These are phyloP conservation scores for Ashbya aceris DNA, from an alignment of 1,139 yeast species.

Conservation along the genomic window DNA sequence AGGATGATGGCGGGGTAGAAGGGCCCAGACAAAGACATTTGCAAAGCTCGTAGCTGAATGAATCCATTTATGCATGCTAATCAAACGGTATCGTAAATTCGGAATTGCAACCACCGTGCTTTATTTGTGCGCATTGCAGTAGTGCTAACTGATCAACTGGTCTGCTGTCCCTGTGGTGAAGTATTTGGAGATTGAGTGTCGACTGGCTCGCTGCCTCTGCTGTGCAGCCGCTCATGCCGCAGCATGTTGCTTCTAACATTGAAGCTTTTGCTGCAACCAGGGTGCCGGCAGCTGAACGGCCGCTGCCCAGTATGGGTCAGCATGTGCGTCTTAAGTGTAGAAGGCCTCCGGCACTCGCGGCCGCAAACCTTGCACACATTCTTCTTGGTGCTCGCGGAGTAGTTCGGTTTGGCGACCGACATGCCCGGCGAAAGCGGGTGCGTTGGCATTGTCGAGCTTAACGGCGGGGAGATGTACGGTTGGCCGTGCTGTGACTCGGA, in stretches of 20 bases:
- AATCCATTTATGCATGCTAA: too few species aligned
- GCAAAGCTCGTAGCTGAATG: too few species aligned
- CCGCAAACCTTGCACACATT: conserved; percentile 7
- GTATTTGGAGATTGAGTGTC: neutral
- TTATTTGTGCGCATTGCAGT: too few species aligned
- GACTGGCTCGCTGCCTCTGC: neutral
- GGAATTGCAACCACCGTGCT: too few species aligned
- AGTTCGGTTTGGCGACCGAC: neutral
- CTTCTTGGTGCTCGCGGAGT: neutral
- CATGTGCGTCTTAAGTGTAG: conserved; percentile 7
- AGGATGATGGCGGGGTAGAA: too few species aligned
- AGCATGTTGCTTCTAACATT: conserved; percentile 7
- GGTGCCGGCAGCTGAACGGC: conserved; percentile 6
- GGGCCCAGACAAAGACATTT: too few species aligned
- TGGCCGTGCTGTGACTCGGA: neutral
- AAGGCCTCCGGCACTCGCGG: conserved; percentile 7
- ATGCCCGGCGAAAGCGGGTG: conserved; percentile 1
- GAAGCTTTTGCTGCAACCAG: conserved; percentile 8
- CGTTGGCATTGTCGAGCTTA: conserved; percentile 2
- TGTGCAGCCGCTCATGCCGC: conserved; percentile 7
- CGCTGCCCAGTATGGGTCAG: conserved; percentile 7
- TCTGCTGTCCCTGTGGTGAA: too few species aligned
- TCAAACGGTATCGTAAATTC: too few species aligned
- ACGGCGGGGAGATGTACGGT: conserved; percentile 3
- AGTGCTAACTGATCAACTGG: too few species aligned